phyloP scores from a whole-genome alignment of 495 filamentous ascomycete species.

The Haplographium delicatum region DNA sequence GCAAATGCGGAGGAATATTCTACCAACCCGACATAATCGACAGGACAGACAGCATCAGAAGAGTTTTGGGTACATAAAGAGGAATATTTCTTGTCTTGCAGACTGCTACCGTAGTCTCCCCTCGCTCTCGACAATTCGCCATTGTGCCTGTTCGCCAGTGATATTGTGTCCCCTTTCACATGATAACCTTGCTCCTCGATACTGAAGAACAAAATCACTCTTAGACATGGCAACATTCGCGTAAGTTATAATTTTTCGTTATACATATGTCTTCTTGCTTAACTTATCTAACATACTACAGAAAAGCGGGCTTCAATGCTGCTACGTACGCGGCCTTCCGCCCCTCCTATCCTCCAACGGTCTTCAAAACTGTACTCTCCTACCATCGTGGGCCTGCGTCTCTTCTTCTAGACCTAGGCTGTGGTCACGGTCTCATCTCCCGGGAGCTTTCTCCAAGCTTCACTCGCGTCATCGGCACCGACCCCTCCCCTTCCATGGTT shows the following conservation, averaged over 20 bases:
- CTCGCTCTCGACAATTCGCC: too few species aligned
- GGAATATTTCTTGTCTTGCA: too few species aligned
- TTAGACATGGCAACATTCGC: conserved; percentile 42
- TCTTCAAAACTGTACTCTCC: conserved; percentile 49
- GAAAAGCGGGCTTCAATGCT: conserved; percentile 48
- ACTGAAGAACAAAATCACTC: not conserved
- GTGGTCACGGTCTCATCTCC: conserved; percentile 54
- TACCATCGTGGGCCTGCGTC: conserved; percentile 42
- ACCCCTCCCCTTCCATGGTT: conserved; percentile 56
- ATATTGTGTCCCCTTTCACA: too few species aligned
- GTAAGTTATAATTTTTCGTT: too few species aligned
- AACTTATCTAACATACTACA: conserved; percentile 17
- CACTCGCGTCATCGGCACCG: conserved; percentile 43
- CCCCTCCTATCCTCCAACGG: conserved; percentile 51
- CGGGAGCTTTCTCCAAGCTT: conserved; percentile 48
- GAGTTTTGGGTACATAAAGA: too few species aligned
- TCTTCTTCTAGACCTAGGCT: conserved; percentile 54
- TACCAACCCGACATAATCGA: too few species aligned
- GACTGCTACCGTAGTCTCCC: too few species aligned
- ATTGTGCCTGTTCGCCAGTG: too few species aligned
- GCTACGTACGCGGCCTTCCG: conserved; percentile 56
- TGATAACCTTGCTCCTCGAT: too few species aligned
- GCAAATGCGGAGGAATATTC: too few species aligned
- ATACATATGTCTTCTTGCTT: conserved; percentile 17
- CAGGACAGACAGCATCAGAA: too few species aligned